Evolutionary conservation across 1,139 yeast genomes (phyloP).

Genomic region (Geotrichum europaeum): DNA sequence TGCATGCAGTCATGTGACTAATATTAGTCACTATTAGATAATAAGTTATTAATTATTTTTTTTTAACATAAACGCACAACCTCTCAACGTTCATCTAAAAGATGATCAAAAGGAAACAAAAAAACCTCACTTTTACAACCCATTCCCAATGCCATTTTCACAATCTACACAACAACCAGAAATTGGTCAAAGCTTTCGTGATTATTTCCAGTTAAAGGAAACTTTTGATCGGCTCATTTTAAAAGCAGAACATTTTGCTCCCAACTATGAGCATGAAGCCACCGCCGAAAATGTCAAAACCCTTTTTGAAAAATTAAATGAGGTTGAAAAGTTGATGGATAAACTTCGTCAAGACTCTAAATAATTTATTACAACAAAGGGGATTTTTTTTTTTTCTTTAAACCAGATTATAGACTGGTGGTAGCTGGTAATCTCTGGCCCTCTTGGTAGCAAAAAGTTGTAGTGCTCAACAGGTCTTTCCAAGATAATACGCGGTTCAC

Average conservation of each 20-base stretch:
- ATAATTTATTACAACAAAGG: neutral
- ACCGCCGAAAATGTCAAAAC: neutral
- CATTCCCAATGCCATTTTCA: neutral
- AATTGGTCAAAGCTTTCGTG: neutral
- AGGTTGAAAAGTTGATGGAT: neutral
- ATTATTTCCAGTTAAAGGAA: conserved; percentile 2
- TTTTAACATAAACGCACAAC: neutral
- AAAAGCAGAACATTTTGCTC: conserved; percentile 1
- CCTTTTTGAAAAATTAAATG: neutral
- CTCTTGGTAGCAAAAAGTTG: too few relatives aligned
- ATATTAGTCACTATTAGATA: too few relatives aligned
- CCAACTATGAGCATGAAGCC: neutral
- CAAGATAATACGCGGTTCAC: too few relatives aligned
- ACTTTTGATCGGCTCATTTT: neutral
- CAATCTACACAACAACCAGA: neutral
- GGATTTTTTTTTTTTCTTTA: too few relatives aligned
- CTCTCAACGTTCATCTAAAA: neutral
- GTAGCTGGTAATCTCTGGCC: too few relatives aligned
- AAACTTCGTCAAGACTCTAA: neutral
- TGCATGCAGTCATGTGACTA: too few relatives aligned
- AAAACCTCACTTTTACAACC: neutral
- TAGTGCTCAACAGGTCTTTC: too few relatives aligned
- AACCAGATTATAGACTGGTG: too few relatives aligned
- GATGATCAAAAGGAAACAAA: neutral
- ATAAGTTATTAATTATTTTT: too few relatives aligned